phyloP scores from a whole-genome alignment of 2,329 filamentous ascomycete genomes.

The Aspergillus quadrilineatus region DNA sequence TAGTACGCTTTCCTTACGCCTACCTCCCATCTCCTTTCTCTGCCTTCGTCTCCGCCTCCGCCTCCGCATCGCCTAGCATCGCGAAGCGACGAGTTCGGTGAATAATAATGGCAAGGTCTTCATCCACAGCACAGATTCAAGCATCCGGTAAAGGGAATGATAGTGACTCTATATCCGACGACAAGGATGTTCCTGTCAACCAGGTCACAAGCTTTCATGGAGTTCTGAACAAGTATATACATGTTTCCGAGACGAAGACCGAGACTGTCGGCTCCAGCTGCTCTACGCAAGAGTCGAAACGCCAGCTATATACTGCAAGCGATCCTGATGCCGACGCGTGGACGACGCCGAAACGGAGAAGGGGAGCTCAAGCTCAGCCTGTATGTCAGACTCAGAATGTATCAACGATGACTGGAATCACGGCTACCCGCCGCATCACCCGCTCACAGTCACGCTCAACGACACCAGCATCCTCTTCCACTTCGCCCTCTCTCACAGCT shows the following conservation, averaged over 20 bases:
- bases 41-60: too few relatives aligned
- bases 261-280: not conserved
- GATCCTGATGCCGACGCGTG: not conserved
- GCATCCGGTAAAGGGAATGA: not conserved
- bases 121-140: constrained; percentile 1
- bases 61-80: not conserved
- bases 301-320: not conserved
- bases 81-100: not conserved
- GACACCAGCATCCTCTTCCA: not conserved
- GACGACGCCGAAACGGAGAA: constrained; percentile 19
- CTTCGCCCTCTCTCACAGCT: not conserved
- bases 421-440: constrained; percentile 7
- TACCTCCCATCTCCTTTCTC: not conserved
- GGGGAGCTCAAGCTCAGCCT: not conserved
- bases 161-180: not conserved
- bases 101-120: not conserved
- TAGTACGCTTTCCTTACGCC: not conserved
- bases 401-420: constrained; percentile 18
- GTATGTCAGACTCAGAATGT: not conserved
- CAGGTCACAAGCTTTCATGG: constrained; percentile 38
- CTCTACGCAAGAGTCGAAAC: constrained; percentile 2
- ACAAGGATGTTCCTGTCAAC: constrained; percentile 34
- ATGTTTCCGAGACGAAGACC: constrained; percentile 16
- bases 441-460: constrained; percentile 1
- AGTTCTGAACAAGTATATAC: constrained; percentile 34